Evolutionary conservation across 257 asterid species (phyloP).

Genomic region (Salvia miltiorrhiza): DNA sequence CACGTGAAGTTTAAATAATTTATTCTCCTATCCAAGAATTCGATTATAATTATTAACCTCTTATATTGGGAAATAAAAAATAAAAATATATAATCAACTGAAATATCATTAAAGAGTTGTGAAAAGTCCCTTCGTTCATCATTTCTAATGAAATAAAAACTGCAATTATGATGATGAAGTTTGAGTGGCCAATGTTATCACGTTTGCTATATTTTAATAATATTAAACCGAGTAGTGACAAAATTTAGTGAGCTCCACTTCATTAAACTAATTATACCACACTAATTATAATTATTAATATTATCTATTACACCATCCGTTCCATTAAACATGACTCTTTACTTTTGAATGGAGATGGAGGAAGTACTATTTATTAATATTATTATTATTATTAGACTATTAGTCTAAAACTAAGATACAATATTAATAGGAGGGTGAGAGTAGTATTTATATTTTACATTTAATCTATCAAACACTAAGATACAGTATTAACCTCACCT

Average conservation of each 20-base stretch:
- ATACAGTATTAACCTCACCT: too few relatives aligned
- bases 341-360: too few relatives aligned
- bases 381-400: too few relatives aligned
- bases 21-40: background rate
- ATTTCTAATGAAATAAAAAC: background rate
- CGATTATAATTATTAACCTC: background rate
- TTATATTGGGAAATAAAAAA: background rate
- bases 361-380: too few relatives aligned
- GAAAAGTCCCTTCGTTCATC: background rate
- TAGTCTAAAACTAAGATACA: too few relatives aligned
- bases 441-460: too few relatives aligned
- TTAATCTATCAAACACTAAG: too few relatives aligned
- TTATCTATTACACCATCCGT: too few relatives aligned
- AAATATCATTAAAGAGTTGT: slow-evolving; percentile 12
- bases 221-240: background rate
- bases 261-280: too few relatives aligned
- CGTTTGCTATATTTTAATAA: background rate
- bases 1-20: slow-evolving; percentile 14
- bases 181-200: background rate
- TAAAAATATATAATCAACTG: background rate
- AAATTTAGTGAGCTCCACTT: background rate
- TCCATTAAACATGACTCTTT: too few relatives aligned
- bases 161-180: background rate
- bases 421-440: too few relatives aligned
- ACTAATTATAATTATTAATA: too few relatives aligned